Evolutionary conservation across 140 eudicot species (phyloP).

Genomic region (Flaveria floridana): DNA sequence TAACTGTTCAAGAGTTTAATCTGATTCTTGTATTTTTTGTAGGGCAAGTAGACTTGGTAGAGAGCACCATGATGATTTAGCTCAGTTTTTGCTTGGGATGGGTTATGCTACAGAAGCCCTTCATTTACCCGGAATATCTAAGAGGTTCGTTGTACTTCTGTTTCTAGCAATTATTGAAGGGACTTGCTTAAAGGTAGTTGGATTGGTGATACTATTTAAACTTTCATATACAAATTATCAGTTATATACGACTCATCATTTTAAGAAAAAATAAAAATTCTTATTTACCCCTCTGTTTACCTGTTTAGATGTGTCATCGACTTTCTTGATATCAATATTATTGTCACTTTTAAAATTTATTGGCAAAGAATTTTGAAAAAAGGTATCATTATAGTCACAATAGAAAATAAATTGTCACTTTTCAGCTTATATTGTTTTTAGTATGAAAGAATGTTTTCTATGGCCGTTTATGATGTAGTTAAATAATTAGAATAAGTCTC

Average conservation of each 20-base stretch:
- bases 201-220: not conserved
- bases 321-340: not conserved
- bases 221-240: not conserved
- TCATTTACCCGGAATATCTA: conserved; percentile 96
- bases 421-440: not conserved
- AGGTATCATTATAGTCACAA: not conserved
- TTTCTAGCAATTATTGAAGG: not conserved
- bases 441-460: not conserved
- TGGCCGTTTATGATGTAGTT: not conserved
- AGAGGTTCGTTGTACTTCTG: conserved; percentile 33
- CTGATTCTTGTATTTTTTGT: conserved; percentile 18
- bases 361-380: not conserved
- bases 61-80: conserved; percentile 97
- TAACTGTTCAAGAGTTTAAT: not conserved
- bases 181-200: not conserved
- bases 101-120: conserved; percentile 99
- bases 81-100: conserved; percentile 98
- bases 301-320: not conserved
- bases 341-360: not conserved
- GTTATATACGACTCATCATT: not conserved
- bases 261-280: not conserved
- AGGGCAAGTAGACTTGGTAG: conserved; percentile 99
- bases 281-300: not conserved
- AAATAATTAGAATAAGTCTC: not conserved
- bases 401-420: not conserved